Evolutionary conservation across 805 yeast species (phyloP).

Genomic region (Candida krabiensis): DNA sequence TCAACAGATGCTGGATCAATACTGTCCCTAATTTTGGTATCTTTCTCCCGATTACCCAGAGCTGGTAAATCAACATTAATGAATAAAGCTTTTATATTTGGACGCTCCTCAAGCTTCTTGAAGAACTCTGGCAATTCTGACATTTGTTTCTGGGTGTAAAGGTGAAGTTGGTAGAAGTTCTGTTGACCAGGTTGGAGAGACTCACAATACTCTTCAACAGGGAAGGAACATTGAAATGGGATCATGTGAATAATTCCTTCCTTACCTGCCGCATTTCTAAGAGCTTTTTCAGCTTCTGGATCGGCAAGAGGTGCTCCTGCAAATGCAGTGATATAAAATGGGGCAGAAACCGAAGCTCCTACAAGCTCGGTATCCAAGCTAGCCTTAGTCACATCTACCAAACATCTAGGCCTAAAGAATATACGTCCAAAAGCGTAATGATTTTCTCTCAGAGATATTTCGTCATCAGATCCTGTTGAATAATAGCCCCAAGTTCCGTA

Average conservation of each 20-base stretch:
- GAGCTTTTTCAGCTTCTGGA: slow-evolving; percentile 80
- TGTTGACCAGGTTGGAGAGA: slow-evolving; percentile 61
- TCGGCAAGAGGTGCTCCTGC: slow-evolving; percentile 88
- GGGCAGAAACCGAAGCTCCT: slow-evolving; percentile 63
- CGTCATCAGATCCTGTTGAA: slow-evolving; percentile 90
- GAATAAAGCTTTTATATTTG: slow-evolving; percentile 70
- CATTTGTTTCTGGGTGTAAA: slow-evolving; percentile 61
- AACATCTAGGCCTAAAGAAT: slow-evolving; percentile 78
- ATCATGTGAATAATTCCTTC: slow-evolving; percentile 80
- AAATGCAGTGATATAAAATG: slow-evolving; percentile 87
- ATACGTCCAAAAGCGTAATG: slow-evolving; percentile 84
- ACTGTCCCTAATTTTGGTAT: slow-evolving; percentile 64
- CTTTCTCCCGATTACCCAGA: slow-evolving; percentile 84
- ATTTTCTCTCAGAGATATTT: slow-evolving; percentile 82
- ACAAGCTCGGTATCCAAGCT: slow-evolving; percentile 67
- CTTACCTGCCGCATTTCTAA: slow-evolving; percentile 70
- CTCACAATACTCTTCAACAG: slow-evolving; percentile 74
- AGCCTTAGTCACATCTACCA: slow-evolving; percentile 70
- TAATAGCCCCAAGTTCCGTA: slow-evolving; percentile 86
- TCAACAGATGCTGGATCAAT: slow-evolving; percentile 39
- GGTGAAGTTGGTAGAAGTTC: slow-evolving; percentile 85
- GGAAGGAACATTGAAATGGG: slow-evolving; percentile 81
- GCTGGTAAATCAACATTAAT: slow-evolving; percentile 89
- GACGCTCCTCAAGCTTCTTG: slow-evolving; percentile 32
- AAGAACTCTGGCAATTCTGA: slow-evolving; percentile 40